phyloP scores from a whole-genome alignment of 768 basidiomycete species.

The Scleroderma bovista region DNA sequence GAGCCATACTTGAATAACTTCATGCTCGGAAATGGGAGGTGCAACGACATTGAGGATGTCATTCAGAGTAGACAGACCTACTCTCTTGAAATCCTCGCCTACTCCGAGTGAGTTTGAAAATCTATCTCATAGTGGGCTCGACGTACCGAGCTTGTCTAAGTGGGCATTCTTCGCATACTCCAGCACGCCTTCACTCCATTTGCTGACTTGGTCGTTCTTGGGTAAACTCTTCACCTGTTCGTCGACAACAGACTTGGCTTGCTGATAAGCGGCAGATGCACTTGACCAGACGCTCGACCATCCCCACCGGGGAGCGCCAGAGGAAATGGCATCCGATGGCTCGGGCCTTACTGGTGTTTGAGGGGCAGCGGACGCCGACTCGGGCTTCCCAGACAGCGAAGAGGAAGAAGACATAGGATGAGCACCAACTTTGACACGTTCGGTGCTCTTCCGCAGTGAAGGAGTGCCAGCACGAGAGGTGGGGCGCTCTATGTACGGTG shows the following conservation, averaged over 20 bases:
- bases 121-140: background rate
- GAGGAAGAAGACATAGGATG: conserved; percentile 37
- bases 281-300: conserved; percentile 90
- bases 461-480: conserved; percentile 66
- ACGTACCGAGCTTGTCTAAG: conserved; percentile 81
- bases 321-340: conserved; percentile 8
- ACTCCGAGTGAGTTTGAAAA: conserved; percentile 6
- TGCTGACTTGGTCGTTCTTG: conserved; percentile 80
- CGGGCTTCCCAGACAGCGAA: conserved; percentile 33
- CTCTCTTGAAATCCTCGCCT: conserved; percentile 89
- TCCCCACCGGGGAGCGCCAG: conserved; percentile 48
- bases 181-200: conserved; percentile 81
- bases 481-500: conserved; percentile 50
- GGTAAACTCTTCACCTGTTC: conserved; percentile 88
- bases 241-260: conserved; percentile 84
- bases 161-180: conserved; percentile 88
- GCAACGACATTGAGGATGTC: conserved; percentile 96
- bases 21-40: conserved; percentile 96
- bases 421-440: conserved; percentile 64
- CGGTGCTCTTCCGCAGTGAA: conserved; percentile 66
- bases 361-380: conserved; percentile 22
- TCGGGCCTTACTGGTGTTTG: conserved; percentile 19
- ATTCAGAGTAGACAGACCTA: conserved; percentile 81
- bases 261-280: conserved; percentile 81
- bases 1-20: conserved; percentile 94